Conservation (phyloP, 495 filamentous ascomycete species). For the Elaphomyces granulatus region DNA sequence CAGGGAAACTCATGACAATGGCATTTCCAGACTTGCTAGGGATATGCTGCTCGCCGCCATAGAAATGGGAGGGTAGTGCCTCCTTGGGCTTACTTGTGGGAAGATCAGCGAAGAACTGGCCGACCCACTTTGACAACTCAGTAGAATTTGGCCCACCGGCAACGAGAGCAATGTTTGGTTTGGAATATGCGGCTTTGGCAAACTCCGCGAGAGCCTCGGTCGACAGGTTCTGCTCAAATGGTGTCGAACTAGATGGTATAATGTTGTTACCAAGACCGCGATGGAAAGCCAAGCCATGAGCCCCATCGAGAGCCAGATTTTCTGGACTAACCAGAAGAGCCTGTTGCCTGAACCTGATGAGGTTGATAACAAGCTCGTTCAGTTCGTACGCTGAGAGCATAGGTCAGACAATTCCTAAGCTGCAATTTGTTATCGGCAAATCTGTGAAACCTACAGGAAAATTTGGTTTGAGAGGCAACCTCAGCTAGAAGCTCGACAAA, state of each 20-base stretch:
- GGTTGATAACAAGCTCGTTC: slow-evolving; percentile 64
- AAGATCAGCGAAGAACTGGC: slow-evolving; percentile 62
- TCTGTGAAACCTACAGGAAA: slow-evolving; percentile 44
- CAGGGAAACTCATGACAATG: slow-evolving; percentile 82
- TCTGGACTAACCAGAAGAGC: slow-evolving; percentile 47
- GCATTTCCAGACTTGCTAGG: slow-evolving; percentile 57
- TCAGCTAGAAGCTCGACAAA: slow-evolving; percentile 92
- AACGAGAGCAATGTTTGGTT: slow-evolving; percentile 80
- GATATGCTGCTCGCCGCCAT: slow-evolving; percentile 87
- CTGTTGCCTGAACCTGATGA: slow-evolving; percentile 59
- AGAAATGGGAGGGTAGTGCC: slow-evolving; percentile 58
- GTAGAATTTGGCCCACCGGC: slow-evolving; percentile 68
- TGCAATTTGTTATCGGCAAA: slow-evolving; percentile 1
- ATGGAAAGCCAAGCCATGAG: slow-evolving; percentile 86
- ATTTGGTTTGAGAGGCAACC: slow-evolving; percentile 76
- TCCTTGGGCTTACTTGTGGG: slow-evolving; percentile 28
- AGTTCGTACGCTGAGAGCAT: slow-evolving; percentile 58
- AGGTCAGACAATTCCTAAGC: slow-evolving; percentile 2
- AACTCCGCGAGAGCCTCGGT: slow-evolving; percentile 54
- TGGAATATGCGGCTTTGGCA: slow-evolving; percentile 63
- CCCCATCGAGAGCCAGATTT: slow-evolving; percentile 67
- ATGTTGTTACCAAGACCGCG: slow-evolving; percentile 68
- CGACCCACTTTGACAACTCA: slow-evolving; percentile 79
- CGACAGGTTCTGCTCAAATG: slow-evolving; percentile 63
- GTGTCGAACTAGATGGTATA: slow-evolving; percentile 51